Percentiles rank a stretch among this genome's conserved stretches.
phyloP scores from a whole-genome alignment of 805 yeast species.

The Blastobotrys parvus region DNA sequence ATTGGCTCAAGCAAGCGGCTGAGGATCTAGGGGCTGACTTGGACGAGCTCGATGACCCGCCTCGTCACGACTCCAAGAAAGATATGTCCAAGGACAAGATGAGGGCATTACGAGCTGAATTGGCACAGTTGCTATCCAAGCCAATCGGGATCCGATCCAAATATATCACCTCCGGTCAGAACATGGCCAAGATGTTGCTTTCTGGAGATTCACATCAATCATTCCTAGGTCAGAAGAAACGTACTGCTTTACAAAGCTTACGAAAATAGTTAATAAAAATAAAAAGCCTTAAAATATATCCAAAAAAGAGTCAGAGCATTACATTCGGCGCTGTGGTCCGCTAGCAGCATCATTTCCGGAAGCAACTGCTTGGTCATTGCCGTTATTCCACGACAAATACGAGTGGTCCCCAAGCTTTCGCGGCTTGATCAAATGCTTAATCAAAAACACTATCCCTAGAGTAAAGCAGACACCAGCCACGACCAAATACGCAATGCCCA shows the following conservation, averaged over 20 bases:
- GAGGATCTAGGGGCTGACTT: constrained; percentile 84
- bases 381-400: constrained; percentile 42
- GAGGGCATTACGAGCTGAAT: constrained; percentile 39
- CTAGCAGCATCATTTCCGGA: constrained; percentile 1
- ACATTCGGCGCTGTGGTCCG: constrained; percentile 1
- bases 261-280: constrained; percentile 2
- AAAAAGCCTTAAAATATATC: neutral
- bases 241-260: constrained; percentile 51
- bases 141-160: constrained; percentile 53
- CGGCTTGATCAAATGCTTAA: constrained; percentile 80
- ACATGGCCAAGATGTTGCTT: constrained; percentile 68
- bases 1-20: constrained; percentile 87
- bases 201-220: constrained; percentile 57
- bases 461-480: constrained; percentile 71
- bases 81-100: constrained; percentile 36
- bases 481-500: constrained; percentile 78
- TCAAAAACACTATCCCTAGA: constrained; percentile 65
- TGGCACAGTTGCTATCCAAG: constrained; percentile 44
- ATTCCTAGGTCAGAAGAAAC: constrained; percentile 61
- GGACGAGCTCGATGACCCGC: constrained; percentile 31
- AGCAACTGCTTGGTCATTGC: constrained; percentile 18
- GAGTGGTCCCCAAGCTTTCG: constrained; percentile 77
- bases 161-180: constrained; percentile 65
- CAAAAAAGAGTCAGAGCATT: neutral
- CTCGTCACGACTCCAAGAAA: constrained; percentile 45